Conservation (phyloP, 176 grass and related monocot genomes). For the Panicum miliaceum region DNA sequence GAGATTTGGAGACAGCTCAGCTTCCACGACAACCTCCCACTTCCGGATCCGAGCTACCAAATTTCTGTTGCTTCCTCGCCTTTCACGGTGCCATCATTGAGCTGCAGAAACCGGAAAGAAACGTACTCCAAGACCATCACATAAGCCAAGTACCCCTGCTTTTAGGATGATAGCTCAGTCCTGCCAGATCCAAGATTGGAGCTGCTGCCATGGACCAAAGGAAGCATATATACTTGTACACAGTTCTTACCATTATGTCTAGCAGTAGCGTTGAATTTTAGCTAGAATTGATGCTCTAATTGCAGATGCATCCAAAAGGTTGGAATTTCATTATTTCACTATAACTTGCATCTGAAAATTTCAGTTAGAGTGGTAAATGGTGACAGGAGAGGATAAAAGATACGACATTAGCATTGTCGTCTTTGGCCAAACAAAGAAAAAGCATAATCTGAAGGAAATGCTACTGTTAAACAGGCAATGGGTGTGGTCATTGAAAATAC, state of each 20-base stretch:
- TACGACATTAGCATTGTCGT: neutral
- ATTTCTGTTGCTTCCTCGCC: conserved; percentile 35
- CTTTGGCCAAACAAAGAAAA: neutral
- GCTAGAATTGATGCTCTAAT: neutral
- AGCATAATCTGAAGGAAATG: neutral
- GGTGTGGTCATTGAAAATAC: conserved; percentile 14
- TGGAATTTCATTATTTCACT: conserved; percentile 3
- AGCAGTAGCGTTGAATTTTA: neutral
- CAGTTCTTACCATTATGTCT: neutral
- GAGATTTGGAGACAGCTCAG: conserved; percentile 44
- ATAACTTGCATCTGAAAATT: neutral
- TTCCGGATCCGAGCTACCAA: conserved; percentile 25
- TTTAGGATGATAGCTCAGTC: conserved; percentile 41
- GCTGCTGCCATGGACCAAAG: neutral
- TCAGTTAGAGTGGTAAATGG: neutral
- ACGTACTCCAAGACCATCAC: conserved; percentile 17
- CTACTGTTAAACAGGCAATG: conserved; percentile 1
- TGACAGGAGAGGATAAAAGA: neutral
- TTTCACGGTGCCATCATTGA: conserved; percentile 29
- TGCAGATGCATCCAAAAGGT: neutral
- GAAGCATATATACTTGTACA: neutral
- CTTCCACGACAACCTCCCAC: conserved; percentile 39
- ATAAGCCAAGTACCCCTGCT: conserved; percentile 43
- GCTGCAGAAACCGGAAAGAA: conserved; percentile 26
- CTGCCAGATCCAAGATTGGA: conserved; percentile 34